Base-by-base conservation (phyloP, 225 moss, liverwort and hornwort species). In the Thuidium tamariscinum region DNA sequence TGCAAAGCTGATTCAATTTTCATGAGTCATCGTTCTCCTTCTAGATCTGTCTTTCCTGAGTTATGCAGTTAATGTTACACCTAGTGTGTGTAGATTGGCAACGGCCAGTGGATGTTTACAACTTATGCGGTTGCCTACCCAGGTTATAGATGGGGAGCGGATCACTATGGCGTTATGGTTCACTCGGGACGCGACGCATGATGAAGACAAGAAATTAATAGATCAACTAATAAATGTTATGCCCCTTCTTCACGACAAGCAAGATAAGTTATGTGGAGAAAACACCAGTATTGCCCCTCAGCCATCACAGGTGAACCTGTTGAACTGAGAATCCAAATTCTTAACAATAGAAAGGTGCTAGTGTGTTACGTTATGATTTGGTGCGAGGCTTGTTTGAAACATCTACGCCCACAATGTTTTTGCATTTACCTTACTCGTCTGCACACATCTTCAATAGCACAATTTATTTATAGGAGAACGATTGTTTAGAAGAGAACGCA, bases 161-260 rank as follows among this genome's bases (percentile, higher is more conserved):
- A 96, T 95, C 91, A 96, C 97, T 73, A 88, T 98, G 85, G 95
- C 95, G 44, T 82, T 98, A 37, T 96, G 96, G 96, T 96, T 98
- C 86, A 95, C 96, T 34, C 90, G 92, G 52, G 94, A 96, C 88
- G 83, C 84, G 39, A 68, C 74, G 29, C 93, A 95, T 84, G 95
- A 98, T 88, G 95, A 96, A 91, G 97, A 96, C 88, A 90, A 85
- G 71, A 97, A 96, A 89, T 60, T 97, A 29, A 90, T 97, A 57
- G 79, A 92, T 80, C 94, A 94, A 78, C 81, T 97, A 49, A 68
- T 84, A 34, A 82, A 79, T 51, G 46, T 57, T 42, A n/a, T 87
- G 65, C 70, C 88, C 54, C 64, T 80, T n/a, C 36, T 55, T 88
- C 68, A 55, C 37, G 37, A 77, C 70, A 59, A 89, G 64, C 51